These are phyloP conservation scores for Aspergillus fijiensis DNA, from an alignment of 2,329 filamentous ascomycete genomes.

Conservation along the genomic window DNA sequence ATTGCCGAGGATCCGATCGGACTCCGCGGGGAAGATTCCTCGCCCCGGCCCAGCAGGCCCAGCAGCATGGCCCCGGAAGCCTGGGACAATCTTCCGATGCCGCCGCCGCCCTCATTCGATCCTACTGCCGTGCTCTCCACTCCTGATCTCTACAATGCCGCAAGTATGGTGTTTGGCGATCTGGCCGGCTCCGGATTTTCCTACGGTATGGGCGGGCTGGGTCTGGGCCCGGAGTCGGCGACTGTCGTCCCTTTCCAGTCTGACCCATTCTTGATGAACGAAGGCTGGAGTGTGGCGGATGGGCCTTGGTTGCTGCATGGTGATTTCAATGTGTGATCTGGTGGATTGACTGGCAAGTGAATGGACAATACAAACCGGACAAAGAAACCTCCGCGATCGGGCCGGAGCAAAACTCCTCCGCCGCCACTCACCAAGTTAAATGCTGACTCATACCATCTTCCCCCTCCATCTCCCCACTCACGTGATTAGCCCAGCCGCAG, in stretches of 20 bases:
- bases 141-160: not conserved
- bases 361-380: not conserved
- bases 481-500: not conserved
- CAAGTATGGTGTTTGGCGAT: not conserved
- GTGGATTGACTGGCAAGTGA: no score
- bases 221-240: not conserved
- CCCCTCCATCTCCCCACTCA: not conserved
- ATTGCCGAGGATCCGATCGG: not conserved
- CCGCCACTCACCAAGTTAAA: not conserved
- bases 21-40: not conserved
- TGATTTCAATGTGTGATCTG: slow-evolving; percentile 6
- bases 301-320: slow-evolving; percentile 36
- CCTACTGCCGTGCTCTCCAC: not conserved
- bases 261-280: slow-evolving; percentile 20
- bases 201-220: not conserved
- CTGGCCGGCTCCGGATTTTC: not conserved
- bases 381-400: not conserved
- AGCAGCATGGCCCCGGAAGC: not conserved
- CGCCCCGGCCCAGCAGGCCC: not conserved
- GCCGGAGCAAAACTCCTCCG: not conserved
- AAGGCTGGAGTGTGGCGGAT: slow-evolving; percentile 33
- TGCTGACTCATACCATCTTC: not conserved
- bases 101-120: not conserved
- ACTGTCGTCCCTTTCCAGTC: not conserved
- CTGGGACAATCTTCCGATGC: not conserved